Base-by-base conservation (phyloP, 2,329 filamentous ascomycete genomes). In the Colletotrichum sp. region DNA sequence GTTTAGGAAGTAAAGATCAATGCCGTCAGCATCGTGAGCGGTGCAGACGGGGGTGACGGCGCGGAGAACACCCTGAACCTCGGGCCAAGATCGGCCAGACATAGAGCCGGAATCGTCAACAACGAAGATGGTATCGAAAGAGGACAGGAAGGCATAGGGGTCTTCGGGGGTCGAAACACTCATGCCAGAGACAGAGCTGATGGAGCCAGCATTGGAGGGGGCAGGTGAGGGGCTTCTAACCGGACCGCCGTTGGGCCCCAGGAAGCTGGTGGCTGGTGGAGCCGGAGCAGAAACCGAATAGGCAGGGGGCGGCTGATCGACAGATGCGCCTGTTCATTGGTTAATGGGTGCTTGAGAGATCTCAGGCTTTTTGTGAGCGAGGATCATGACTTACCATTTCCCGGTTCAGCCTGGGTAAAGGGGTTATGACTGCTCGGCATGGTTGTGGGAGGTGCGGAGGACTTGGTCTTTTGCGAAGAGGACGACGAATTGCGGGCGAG, bases 81-180 rank as follows among this genome's bases (percentile, higher is more conserved):
- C 95, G 15, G 86, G 84, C 96, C 96, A 99, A 27, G 89, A 90
- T n/a, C 87, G 82, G 19, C 94, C 95, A 2, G 88, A 87, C 96
- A 99, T 99, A 80, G 94, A 96, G 7, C 92, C 92, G n/a, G 93
- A 96, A 87, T 99, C 96, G 82, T 99, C 96, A 82, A 99, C 95
- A 2, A 99, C 86, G 83, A 99, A 96, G 72, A 96, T 86, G 36
- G 96, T 98, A 85, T 99, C 95, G 82, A 98, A 98, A 19, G 89
- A 89, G 57, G 86, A 83, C 7, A 99, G 92, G 82, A 98, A 98
- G 3, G 92, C 90, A 82, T 95, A 97, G 3, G 89, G 90, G 80
- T 95, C 93, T 79, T 95, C 93, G 27, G 85, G 84, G 11, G 83
- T 84, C 8, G 83, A 83, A 77, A 86, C 79, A 59, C 78, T 82